Percentiles rank a stretch among this genome's conserved stretches.
Conservation (phyloP, 805 yeast species). For the Metschnikowia shivogae region DNA sequence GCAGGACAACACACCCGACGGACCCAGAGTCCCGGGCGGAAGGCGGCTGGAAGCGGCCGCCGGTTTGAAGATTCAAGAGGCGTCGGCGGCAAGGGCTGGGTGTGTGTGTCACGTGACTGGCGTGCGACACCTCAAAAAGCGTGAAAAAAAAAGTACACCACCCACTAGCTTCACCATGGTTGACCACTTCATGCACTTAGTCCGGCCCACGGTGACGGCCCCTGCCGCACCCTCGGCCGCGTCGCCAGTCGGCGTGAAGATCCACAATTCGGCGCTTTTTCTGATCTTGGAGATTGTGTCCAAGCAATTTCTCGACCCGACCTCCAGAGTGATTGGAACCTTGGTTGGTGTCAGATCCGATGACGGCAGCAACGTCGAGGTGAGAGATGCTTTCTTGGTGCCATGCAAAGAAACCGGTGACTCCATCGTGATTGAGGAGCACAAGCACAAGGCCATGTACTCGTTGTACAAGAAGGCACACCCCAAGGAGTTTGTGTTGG, state of each 20-base stretch:
- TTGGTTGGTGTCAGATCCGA: slow-evolving; percentile 78
- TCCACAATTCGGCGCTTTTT: slow-evolving; percentile 69
- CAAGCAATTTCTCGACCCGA: slow-evolving; percentile 37
- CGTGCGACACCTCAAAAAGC: slow-evolving; percentile 13
- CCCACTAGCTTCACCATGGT: slow-evolving; percentile 6
- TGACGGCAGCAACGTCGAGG: slow-evolving; percentile 71
- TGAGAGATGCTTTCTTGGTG: slow-evolving; percentile 74
- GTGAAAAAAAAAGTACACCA: slow-evolving; percentile 8
- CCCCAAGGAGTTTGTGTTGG: slow-evolving; percentile 74
- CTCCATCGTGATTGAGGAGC: slow-evolving; percentile 72
- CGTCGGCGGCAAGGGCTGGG: too few species aligned
- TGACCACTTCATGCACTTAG: slow-evolving; percentile 39
- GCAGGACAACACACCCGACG: not conserved
- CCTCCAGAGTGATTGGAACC: slow-evolving; percentile 73
- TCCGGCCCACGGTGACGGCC: slow-evolving; percentile 48
- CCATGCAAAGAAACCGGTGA: slow-evolving; percentile 74
- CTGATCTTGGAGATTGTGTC: slow-evolving; percentile 72
- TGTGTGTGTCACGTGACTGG: slow-evolving; percentile 11
- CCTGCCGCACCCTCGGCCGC: slow-evolving; percentile 41
- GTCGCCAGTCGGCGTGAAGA: slow-evolving; percentile 50
- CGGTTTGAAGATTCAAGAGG: not conserved
- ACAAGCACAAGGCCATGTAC: slow-evolving; percentile 65
- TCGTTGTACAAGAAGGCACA: slow-evolving; percentile 71
- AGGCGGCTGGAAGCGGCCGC: not conserved
- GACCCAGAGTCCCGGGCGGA: not conserved